phyloP scores from a whole-genome alignment of 371 early-diverging fungal species.

The Smittium culicis region DNA sequence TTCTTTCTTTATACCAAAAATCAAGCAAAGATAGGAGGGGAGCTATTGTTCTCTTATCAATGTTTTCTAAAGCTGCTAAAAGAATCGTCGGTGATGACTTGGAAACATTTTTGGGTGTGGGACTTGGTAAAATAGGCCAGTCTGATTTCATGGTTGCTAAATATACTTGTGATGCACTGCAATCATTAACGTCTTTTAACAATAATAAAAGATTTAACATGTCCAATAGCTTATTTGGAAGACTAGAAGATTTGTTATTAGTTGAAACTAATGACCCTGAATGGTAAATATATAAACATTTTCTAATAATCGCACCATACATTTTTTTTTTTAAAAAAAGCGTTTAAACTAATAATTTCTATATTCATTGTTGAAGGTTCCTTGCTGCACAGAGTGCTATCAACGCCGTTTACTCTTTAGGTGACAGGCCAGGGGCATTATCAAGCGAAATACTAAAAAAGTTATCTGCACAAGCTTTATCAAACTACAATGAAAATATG shows the following conservation, averaged over 20 bases:
- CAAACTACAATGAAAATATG: neutral
- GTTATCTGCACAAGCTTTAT: slow-evolving; percentile 14
- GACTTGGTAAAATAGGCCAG: slow-evolving; percentile 68
- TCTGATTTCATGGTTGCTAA: slow-evolving; percentile 62
- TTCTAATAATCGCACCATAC: too few relatives aligned
- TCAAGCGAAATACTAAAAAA: slow-evolving; percentile 55
- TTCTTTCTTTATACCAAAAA: slow-evolving; percentile 75
- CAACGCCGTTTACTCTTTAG: slow-evolving; percentile 71
- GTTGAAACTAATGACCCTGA: slow-evolving; percentile 39
- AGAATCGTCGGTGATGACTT: slow-evolving; percentile 65
- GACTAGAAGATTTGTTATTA: slow-evolving; percentile 47
- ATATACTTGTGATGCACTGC: slow-evolving; percentile 81
- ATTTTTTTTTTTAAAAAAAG: too few relatives aligned
- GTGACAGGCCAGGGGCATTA: slow-evolving; percentile 74
- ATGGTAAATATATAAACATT: slow-evolving; percentile 38
- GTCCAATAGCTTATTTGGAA: slow-evolving; percentile 53
- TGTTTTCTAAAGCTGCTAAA: slow-evolving; percentile 72
- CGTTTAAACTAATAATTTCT: too few relatives aligned
- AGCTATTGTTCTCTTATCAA: slow-evolving; percentile 78
- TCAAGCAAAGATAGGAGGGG: slow-evolving; percentile 59
- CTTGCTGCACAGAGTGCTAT: slow-evolving; percentile 81
- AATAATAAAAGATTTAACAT: slow-evolving; percentile 56
- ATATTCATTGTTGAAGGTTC: too few relatives aligned
- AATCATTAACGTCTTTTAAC: slow-evolving; percentile 43
- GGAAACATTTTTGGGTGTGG: slow-evolving; percentile 65